A percentile compares a stretch with the other conserved stretches of the same genome.
These are phyloP conservation scores for Phanerochaete carnosa DNA, from an alignment of 768 basidiomycete species.

Conservation along the genomic window DNA sequence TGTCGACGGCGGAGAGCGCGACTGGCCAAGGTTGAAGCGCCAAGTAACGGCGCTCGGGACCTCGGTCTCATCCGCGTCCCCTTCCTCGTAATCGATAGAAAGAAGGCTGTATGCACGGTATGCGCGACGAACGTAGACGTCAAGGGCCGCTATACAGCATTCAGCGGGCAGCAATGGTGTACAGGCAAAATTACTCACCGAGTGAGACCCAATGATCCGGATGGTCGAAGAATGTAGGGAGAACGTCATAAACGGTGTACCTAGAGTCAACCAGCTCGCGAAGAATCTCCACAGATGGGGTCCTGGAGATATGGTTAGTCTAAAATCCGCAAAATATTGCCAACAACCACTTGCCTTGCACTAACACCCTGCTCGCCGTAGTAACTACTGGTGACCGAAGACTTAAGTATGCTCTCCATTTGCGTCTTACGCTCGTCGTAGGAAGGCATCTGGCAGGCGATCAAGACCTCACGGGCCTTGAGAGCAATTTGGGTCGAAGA, in stretches of 20 bases:
- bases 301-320: conserved; percentile 37
- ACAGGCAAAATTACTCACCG: conserved; percentile 45
- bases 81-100: conserved; percentile 93
- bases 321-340: not conserved
- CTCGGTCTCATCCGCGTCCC: conserved; percentile 85
- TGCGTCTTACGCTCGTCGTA: conserved; percentile 92
- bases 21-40: conserved; percentile 93
- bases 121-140: conserved; percentile 93
- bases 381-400: conserved; percentile 80
- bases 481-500: conserved; percentile 90
- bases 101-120: conserved; percentile 92
- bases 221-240: conserved; percentile 93
- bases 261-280: conserved; percentile 94
- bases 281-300: conserved; percentile 82
- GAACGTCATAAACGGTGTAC: conserved; percentile 95
- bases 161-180: not conserved
- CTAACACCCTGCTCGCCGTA: conserved; percentile 81
- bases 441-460: conserved; percentile 94
- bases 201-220: conserved; percentile 80
- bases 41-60: conserved; percentile 80
- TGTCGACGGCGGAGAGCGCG: conserved; percentile 82
- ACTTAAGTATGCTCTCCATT: conserved; percentile 91
- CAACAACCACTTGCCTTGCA: conserved; percentile 44
- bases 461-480: conserved; percentile 96
- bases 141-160: conserved; percentile 72